Percentiles rank a stretch among this genome's conserved stretches.
These are phyloP conservation scores for Phytophthora sansomeana DNA, from an alignment of 352 stramenopile species.

Conservation along the genomic window DNA sequence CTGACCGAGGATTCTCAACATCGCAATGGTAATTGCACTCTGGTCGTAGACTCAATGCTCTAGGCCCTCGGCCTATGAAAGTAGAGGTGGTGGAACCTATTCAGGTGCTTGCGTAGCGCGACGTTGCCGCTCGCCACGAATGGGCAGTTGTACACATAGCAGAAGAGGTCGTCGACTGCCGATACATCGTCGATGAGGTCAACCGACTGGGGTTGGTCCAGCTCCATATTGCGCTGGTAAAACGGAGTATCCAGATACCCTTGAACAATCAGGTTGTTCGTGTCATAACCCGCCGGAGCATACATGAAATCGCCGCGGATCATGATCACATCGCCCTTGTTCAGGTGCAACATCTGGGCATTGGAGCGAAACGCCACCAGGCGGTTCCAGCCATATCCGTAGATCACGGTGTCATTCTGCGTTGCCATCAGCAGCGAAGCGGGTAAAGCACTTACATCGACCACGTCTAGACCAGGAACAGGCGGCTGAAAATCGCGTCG, in stretches of 20 bases:
- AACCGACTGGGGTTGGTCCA: neutral
- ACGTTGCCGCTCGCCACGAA: neutral
- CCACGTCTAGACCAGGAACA: too few relatives aligned
- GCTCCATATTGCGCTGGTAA: neutral
- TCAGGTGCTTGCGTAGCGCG: neutral
- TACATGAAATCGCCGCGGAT: neutral
- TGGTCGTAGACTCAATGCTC: too few relatives aligned
- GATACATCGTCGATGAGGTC: neutral
- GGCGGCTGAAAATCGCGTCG: neutral
- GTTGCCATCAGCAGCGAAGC: neutral
- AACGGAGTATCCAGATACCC: neutral
- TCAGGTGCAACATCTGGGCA: neutral
- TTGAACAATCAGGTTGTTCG: neutral
- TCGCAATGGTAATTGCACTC: too few relatives aligned
- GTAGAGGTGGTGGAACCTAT: neutral
- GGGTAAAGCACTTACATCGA: neutral
- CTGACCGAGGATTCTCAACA: too few relatives aligned
- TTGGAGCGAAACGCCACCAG: neutral
- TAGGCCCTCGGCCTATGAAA: neutral
- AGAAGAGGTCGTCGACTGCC: neutral
- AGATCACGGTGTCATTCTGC: neutral
- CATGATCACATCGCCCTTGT: slow-evolving; percentile 2
- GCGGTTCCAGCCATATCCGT: neutral
- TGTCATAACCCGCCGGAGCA: neutral
- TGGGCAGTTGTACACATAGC: slow-evolving; percentile 1